Evolutionary conservation across 768 basidiomycete genomes (phyloP).

Genomic region (Piloderma croceum): DNA sequence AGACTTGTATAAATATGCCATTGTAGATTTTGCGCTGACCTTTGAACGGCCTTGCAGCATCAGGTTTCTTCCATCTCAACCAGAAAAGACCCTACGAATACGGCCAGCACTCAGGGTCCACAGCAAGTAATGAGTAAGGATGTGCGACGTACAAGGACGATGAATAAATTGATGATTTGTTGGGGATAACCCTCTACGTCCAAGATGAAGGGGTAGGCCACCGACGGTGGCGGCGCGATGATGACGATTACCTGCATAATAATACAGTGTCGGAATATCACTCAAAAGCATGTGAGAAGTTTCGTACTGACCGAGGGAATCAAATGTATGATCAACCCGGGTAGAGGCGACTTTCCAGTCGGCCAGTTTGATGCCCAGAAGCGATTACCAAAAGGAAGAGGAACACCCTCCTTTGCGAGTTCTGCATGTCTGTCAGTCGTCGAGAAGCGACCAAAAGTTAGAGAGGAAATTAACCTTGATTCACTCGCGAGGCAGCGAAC

Average conservation of each 20-base stretch:
- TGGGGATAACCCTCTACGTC: conserved; percentile 49
- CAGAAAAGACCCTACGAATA: conserved; percentile 45
- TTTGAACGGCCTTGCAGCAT: conserved; percentile 48
- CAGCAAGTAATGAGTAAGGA: too few relatives aligned
- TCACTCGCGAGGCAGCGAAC: conserved; percentile 45
- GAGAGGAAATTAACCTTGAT: conserved; percentile 35
- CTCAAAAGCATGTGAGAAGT: neutral
- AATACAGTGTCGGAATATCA: neutral
- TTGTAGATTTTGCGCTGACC: conserved; percentile 18
- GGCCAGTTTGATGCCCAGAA: conserved; percentile 65
- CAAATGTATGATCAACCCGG: conserved; percentile 50
- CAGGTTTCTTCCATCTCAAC: conserved; percentile 46
- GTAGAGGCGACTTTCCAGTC: conserved; percentile 49
- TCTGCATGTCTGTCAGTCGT: conserved; percentile 26
- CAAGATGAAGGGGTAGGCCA: conserved; percentile 58
- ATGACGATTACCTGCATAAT: conserved; percentile 41
- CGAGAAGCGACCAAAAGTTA: neutral
- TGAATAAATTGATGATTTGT: conserved; percentile 53
- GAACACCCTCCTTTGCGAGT: conserved; percentile 59
- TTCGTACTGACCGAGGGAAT: conserved; percentile 42
- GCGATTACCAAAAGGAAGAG: conserved; percentile 50
- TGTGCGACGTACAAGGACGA: conserved; percentile 41
- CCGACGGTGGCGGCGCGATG: conserved; percentile 43
- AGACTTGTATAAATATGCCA: neutral
- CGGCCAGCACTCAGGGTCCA: too few relatives aligned